Conservation (phyloP, 1,284 basidiomycete species). For the Mycena sp. region DNA sequence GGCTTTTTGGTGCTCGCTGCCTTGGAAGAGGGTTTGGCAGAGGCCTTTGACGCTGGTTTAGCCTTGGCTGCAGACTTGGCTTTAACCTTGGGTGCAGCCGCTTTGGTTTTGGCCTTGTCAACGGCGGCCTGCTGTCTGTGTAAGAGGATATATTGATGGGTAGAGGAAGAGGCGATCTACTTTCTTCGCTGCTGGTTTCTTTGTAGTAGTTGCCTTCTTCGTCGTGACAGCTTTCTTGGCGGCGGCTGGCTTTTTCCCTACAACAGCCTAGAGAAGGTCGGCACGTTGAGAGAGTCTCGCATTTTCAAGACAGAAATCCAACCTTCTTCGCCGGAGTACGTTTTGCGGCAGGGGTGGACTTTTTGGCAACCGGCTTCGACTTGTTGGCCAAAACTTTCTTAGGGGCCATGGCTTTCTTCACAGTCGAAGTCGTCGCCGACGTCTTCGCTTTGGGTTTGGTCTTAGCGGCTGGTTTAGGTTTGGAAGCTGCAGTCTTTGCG, state of each 20-base stretch:
- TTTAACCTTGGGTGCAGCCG: conserved; percentile 42
- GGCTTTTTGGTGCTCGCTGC: conserved; percentile 32
- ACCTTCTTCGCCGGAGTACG: conserved; percentile 46
- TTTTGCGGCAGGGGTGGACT: conserved; percentile 39
- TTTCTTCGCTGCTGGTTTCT: conserved; percentile 33
- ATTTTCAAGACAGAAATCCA: conserved; percentile 41
- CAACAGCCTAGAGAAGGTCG: conserved; percentile 35
- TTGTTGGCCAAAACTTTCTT: conserved; percentile 37
- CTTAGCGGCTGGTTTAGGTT: conserved; percentile 32
- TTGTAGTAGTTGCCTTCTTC: conserved; percentile 43
- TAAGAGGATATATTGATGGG: not conserved
- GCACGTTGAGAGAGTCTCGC: conserved; percentile 40
- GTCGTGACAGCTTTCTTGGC: conserved; percentile 42
- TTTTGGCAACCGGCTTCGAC: conserved; percentile 43
- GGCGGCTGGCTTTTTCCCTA: conserved; percentile 40
- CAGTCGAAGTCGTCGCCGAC: conserved; percentile 34
- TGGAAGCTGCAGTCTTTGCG: conserved; percentile 17
- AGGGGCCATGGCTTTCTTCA: conserved; percentile 40
- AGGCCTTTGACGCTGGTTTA: conserved; percentile 41
- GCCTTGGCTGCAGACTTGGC: conserved; percentile 36
- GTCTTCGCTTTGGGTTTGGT: conserved; percentile 38
- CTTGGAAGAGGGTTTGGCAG: conserved; percentile 40
- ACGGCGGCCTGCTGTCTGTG: conserved; percentile 11
- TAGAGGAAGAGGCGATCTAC: not conserved
- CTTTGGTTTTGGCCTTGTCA: conserved; percentile 44